A percentile compares a stretch with the other conserved stretches of the same genome.
phyloP scores from a whole-genome alignment of 441 rosid species.

The Gossypium lobatum region DNA sequence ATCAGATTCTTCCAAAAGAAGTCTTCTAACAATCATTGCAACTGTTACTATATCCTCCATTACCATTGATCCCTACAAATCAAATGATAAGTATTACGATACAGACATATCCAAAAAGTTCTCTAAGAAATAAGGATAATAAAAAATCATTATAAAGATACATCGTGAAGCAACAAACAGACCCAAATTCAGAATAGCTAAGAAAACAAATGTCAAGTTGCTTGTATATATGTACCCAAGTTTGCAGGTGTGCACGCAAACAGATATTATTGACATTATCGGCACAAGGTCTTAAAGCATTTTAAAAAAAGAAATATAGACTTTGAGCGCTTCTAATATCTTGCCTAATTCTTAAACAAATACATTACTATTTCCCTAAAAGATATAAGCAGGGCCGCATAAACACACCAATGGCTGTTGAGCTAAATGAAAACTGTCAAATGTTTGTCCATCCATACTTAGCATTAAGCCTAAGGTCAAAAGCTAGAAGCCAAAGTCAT shows the following conservation, averaged over 20 bases:
- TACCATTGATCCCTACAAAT: conserved; percentile 55
- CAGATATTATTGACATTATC: neutral
- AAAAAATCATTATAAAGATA: neutral
- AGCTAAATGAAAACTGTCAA: neutral
- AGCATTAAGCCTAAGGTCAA: neutral
- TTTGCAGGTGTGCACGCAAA: neutral
- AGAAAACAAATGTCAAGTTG: neutral
- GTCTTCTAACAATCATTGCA: conserved; percentile 86
- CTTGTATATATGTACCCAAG: neutral
- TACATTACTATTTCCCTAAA: neutral
- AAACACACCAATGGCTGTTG: neutral
- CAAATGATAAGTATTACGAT: conserved; percentile 13
- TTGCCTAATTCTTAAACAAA: neutral
- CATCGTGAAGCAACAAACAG: neutral
- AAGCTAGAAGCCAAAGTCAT: conserved; percentile 3
- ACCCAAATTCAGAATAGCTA: neutral
- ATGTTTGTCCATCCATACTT: neutral
- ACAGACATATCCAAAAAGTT: neutral
- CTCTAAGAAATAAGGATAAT: neutral
- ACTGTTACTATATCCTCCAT: conserved; percentile 76
- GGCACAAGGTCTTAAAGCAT: neutral
- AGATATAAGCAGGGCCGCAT: neutral
- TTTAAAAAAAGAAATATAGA: neutral
- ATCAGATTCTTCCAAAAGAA: conserved; percentile 90
- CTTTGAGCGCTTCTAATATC: neutral